A percentile compares a stretch with the other conserved stretches of the same genome.
phyloP scores from a whole-genome alignment of 2,329 filamentous ascomycete genomes.

The Pseudogymnoascus sp. region DNA sequence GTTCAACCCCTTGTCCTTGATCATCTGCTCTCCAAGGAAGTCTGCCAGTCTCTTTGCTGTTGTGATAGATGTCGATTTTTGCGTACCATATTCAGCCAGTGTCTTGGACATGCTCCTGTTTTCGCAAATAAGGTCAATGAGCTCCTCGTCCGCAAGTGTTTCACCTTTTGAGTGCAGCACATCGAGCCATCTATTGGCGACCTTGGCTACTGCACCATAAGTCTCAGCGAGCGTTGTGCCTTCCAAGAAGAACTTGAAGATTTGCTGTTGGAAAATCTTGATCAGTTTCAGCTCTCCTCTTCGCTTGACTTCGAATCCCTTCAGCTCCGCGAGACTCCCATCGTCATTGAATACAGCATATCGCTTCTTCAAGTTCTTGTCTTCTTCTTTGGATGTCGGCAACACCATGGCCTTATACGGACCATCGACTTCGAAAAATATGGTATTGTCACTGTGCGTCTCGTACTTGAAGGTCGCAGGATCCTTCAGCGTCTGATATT shows the following conservation, averaged over 20 bases:
- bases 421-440: conserved; percentile 98
- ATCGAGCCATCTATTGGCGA: conserved; percentile 94
- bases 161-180: conserved; percentile 82
- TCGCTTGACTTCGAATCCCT: conserved; percentile 96
- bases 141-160: conserved; percentile 88
- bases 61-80: conserved; percentile 99
- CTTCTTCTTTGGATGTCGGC: conserved; percentile 95
- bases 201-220: conserved; percentile 83
- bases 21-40: conserved; percentile 96
- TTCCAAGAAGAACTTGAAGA: conserved; percentile 98
- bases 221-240: conserved; percentile 80
- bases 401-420: conserved; percentile 97
- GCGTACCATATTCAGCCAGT: conserved; percentile 85
- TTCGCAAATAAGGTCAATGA: conserved; percentile 99
- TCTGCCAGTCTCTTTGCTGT: conserved; percentile 91
- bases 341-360: conserved; percentile 99
- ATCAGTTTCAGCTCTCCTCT: conserved; percentile 97
- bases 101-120: conserved; percentile 98
- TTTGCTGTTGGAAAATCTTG: conserved; percentile 98
- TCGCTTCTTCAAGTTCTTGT: conserved; percentile 98
- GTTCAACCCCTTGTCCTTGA: conserved; percentile 97
- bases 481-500: conserved; percentile 87
- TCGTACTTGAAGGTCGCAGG: conserved; percentile 78
- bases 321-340: conserved; percentile 87
- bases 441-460: conserved; percentile 96